Evolutionary conservation across 495 filamentous ascomycete genomes (phyloP).

Genomic region (Penicillium canariense): DNA sequence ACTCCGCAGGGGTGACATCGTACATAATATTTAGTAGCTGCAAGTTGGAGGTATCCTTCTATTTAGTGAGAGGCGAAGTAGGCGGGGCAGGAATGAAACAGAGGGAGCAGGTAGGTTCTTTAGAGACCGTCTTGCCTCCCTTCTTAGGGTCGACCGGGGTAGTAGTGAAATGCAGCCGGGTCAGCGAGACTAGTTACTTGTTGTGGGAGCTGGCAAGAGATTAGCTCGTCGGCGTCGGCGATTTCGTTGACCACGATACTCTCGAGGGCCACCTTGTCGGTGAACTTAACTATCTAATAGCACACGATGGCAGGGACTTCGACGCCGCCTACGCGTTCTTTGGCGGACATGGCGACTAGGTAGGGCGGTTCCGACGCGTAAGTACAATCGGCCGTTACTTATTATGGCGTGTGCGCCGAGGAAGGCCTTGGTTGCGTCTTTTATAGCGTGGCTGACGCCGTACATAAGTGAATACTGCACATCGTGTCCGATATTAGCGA

Average conservation of each 20-base stretch:
- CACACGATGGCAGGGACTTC: conserved; percentile 81
- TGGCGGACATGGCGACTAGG: conserved; percentile 86
- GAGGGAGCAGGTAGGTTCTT: conserved; percentile 27
- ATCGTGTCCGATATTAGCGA: conserved; percentile 65
- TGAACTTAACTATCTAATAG: conserved; percentile 95
- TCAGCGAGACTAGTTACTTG: conserved; percentile 41
- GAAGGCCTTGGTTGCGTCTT: conserved; percentile 74
- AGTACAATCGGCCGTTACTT: conserved; percentile 84
- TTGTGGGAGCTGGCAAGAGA: conserved; percentile 31
- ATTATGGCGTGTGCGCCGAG: conserved; percentile 89
- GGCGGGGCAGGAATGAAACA: conserved; percentile 15
- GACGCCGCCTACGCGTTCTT: conserved; percentile 55
- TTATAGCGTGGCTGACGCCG: conserved; percentile 67
- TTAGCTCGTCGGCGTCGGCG: conserved; percentile 64
- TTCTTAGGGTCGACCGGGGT: conserved; percentile 35
- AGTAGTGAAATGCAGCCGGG: conserved; percentile 24
- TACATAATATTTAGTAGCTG: conserved; percentile 84
- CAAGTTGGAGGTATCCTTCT: conserved; percentile 60
- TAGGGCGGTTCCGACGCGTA: conserved; percentile 80
- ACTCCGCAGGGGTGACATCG: conserved; percentile 89
- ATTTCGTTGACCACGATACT: conserved; percentile 93
- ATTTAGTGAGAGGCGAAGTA: conserved; percentile 49
- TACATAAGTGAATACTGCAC: conserved; percentile 80
- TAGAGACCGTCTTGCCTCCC: conserved; percentile 23
- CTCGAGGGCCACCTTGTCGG: conserved; percentile 83